Evolutionary conservation across 352 stramenopile genomes (phyloP).

Genomic region (Hyphochytrium catenoides): DNA sequence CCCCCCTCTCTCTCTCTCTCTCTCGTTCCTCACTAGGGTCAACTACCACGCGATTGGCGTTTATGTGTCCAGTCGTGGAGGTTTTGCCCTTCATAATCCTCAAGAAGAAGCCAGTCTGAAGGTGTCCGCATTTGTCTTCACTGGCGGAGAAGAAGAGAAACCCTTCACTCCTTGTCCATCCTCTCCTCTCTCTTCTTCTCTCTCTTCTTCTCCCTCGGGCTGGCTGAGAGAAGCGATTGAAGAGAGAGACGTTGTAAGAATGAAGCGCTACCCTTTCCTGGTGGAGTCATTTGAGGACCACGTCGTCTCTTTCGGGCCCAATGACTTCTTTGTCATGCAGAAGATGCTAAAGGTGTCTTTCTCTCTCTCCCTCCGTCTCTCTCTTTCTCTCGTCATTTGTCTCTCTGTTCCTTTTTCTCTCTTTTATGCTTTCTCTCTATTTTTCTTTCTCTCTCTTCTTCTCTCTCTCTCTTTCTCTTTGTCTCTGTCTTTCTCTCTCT

Average conservation of each 20-base stretch:
- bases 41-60: conserved; percentile 83
- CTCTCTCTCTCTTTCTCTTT: no score
- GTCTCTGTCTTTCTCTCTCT: no score
- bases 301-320: conserved; percentile 67
- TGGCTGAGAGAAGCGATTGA: conserved; percentile 4
- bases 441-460: no score
- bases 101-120: conserved; percentile 78
- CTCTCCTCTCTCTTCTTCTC: no score
- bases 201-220: conserved; percentile 3
- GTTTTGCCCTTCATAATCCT: conserved; percentile 73
- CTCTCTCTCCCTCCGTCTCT: no score
- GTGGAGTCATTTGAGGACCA: conserved; percentile 47
- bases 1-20: no score
- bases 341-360: conserved; percentile 26
- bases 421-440: no score
- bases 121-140: conserved; percentile 58
- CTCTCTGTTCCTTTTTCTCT: no score
- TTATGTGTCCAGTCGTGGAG: conserved; percentile 63
- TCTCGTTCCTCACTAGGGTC: no score
- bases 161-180: conserved; percentile 1
- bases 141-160: conserved; percentile 10
- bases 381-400: no score
- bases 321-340: conserved; percentile 86
- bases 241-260: conserved; percentile 3
- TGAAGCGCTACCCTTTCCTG: conserved; percentile 10